Evolutionary conservation across 1,284 basidiomycete genomes (phyloP), one percentile per base, ranked within the genome.

Genomic region (Ustanciosporium gigantosporum): DNA sequence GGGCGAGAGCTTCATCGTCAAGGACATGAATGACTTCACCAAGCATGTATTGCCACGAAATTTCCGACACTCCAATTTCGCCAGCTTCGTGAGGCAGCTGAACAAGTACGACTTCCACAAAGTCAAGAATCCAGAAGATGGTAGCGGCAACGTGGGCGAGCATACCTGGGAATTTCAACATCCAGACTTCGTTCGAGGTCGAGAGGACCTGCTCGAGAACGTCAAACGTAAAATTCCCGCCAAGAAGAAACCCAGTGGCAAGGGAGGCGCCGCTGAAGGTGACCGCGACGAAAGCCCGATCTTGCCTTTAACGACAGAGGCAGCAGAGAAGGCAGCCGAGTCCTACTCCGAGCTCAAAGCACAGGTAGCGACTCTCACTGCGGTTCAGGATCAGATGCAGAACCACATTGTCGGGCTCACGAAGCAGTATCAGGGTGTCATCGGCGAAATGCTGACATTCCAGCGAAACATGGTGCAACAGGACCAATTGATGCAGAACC

Each of bases 101-200:
- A 97, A 97, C 84, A 97, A 96, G 81, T 97, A 97, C 77, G 93
- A 95, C 74, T 97, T 96, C 74, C 91, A 94, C 82, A 97, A 96
- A 82, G 89, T 87, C 51, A 79, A 80, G 68, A 74, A 75, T 32
- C 90, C 90, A 76, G 91, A 89, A 68, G 86, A 86, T 3, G 88
- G 88, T 59, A 82, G 83, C 64, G 84, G 85, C 50, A 88, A 85
- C 68, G 89, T 88, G 31, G 89, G 90, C 74, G 87, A 90, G 73
- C 70, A 73, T 23, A 32, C 52, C 3, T 98, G 94, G 93, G 94
- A 92, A 23, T 98, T 98, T 78, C 86, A 88, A 42, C 93, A 97
- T 79, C 91, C 92, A 5, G 88, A 91, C 74, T 97, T 98, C 79
- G 36, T 65, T 11, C 61, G 68, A 9, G 67, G 62, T 3, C 88